Evolutionary conservation across 768 basidiomycete species (phyloP).

Genomic region (Trametes coccinea): DNA sequence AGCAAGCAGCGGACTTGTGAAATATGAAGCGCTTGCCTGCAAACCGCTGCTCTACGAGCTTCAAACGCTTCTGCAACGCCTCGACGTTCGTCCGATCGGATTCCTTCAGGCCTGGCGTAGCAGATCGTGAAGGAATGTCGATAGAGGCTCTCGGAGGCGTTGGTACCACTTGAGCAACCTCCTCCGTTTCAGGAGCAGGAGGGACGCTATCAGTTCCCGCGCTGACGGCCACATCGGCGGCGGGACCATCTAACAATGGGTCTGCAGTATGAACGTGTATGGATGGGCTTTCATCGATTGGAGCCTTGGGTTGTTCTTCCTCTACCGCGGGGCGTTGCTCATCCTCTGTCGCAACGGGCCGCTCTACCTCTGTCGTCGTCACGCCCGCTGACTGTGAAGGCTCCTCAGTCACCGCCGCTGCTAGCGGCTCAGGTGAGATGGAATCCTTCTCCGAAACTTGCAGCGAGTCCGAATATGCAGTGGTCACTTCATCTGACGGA

Average conservation of each 20-base stretch:
- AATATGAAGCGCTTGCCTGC: conserved; percentile 45
- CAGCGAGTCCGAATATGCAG: too few relatives aligned
- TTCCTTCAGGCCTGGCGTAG: conserved; percentile 1
- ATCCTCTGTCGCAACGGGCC: too few relatives aligned
- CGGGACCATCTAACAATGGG: too few relatives aligned
- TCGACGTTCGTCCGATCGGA: conserved; percentile 44
- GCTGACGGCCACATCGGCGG: not conserved
- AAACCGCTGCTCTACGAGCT: conserved; percentile 76
- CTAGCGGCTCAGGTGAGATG: too few relatives aligned
- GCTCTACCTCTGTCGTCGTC: too few relatives aligned
- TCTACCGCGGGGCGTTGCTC: too few relatives aligned
- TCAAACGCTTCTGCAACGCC: conserved; percentile 62
- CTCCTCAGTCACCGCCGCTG: too few relatives aligned
- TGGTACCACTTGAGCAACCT: not conserved
- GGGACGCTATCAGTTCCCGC: not conserved
- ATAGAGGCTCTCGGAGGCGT: not conserved
- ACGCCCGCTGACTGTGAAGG: too few relatives aligned
- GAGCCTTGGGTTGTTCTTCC: too few relatives aligned
- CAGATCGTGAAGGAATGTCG: conserved; percentile 1
- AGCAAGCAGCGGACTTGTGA: not conserved
- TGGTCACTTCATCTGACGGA: too few relatives aligned
- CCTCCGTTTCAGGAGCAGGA: not conserved
- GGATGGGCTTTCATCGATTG: not conserved
- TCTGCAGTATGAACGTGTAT: not conserved
- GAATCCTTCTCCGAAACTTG: too few relatives aligned